Evolutionary conservation across 768 basidiomycete genomes (phyloP).

Genomic region (Coprinopsis marcescibilis): DNA sequence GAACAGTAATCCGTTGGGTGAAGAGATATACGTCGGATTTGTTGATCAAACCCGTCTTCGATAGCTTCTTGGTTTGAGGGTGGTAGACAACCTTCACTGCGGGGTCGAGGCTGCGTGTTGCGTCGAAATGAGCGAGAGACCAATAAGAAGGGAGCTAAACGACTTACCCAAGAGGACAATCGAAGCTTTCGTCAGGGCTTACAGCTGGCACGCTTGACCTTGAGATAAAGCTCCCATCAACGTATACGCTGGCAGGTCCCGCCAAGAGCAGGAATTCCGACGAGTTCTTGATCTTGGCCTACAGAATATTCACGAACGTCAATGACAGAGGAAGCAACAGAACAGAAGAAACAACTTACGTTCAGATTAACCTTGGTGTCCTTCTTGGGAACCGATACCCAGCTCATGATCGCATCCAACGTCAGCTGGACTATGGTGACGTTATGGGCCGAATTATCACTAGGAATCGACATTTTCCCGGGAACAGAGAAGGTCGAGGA

Average conservation of each 20-base stretch:
- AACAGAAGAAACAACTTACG: conserved; percentile 12
- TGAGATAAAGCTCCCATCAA: conserved; percentile 38
- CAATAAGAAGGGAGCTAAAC: neutral
- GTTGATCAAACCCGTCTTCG: conserved; percentile 28
- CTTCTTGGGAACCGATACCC: conserved; percentile 31
- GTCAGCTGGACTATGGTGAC: no score
- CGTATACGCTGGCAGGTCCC: conserved; percentile 32
- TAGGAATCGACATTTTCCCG: conserved; percentile 6
- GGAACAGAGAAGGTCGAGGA: conserved; percentile 4
- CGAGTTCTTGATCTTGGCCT: conserved; percentile 35
- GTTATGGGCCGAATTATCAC: no score
- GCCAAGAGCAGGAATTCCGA: conserved; percentile 32
- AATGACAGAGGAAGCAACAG: neutral
- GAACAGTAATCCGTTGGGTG: conserved; percentile 31
- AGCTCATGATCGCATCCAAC: no score
- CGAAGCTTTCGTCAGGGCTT: conserved; percentile 34
- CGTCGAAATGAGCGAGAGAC: neutral
- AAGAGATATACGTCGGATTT: conserved; percentile 24
- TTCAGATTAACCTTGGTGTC: conserved; percentile 28
- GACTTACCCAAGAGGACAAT: conserved; percentile 33
- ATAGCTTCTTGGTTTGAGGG: conserved; percentile 26
- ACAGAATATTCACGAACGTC: neutral
- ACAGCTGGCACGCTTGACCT: conserved; percentile 27
- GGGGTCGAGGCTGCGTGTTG: conserved; percentile 29
- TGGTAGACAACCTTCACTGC: conserved; percentile 35